Conservation (phyloP, 73 alveolate genomes). For the Paramecium caudatum region DNA sequence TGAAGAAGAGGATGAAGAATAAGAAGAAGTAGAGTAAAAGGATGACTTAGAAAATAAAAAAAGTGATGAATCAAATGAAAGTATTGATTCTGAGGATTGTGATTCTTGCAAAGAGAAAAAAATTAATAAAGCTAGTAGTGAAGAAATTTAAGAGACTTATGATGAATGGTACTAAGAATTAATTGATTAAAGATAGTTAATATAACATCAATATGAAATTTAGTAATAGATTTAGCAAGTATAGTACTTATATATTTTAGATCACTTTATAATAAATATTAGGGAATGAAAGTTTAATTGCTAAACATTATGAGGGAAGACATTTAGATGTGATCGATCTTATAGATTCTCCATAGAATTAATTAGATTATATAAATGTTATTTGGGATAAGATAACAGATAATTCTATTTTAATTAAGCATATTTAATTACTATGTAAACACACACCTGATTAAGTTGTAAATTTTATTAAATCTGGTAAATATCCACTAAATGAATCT, state of each 20-base stretch:
- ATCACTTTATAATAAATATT: background rate
- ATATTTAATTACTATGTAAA: constrained; percentile 26
- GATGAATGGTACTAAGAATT: constrained; percentile 9
- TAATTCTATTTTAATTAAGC: background rate
- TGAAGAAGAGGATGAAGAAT: constrained; percentile 66
- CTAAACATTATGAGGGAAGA: background rate
- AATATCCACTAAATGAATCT: constrained; percentile 44
- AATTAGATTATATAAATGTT: constrained; percentile 33
- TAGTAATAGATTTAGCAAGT: background rate
- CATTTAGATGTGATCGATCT: background rate
- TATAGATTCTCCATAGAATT: background rate
- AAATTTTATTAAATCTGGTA: constrained; percentile 3
- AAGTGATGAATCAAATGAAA: constrained; percentile 13
- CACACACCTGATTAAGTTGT: background rate
- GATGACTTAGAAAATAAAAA: constrained; percentile 27
- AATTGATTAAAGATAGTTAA: background rate
- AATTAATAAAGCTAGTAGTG: too few relatives aligned
- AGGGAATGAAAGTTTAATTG: background rate
- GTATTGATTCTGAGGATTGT: constrained; percentile 6
- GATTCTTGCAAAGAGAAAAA: background rate
- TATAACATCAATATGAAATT: background rate
- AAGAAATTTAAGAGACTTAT: background rate
- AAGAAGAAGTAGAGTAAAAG: background rate
- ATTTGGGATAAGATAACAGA: constrained; percentile 24
- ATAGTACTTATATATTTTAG: background rate